Percentiles rank a stretch among this genome's conserved stretches.
phyloP scores from a whole-genome alignment of 306 rosid genomes.

The Lagenaria siceraria region DNA sequence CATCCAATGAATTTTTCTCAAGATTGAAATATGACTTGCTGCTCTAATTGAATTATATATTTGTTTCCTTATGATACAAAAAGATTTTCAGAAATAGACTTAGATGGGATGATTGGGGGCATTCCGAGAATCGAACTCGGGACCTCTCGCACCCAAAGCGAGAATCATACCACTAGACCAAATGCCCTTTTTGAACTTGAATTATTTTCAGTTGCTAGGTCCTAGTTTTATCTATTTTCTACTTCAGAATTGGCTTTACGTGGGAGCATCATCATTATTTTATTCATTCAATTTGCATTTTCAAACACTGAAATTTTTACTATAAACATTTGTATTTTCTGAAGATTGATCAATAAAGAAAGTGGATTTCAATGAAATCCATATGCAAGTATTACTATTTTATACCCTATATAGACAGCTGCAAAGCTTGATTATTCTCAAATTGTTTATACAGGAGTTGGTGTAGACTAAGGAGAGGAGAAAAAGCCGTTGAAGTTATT shows the following conservation, averaged over 20 bases:
- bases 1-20: neutral
- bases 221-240: neutral
- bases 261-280: neutral
- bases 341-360: neutral
- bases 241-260: neutral
- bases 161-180: conserved; percentile 18
- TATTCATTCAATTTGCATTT: neutral
- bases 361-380: neutral
- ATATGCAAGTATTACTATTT: neutral
- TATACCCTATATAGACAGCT: neutral
- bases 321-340: neutral
- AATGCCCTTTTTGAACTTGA: neutral
- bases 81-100: neutral
- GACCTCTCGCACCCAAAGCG: conserved; percentile 18
- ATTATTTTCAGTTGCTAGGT: neutral
- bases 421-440: neutral
- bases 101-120: neutral
- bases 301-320: neutral
- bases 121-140: conserved; percentile 12
- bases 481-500: neutral
- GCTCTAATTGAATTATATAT: neutral
- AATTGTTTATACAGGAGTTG: neutral
- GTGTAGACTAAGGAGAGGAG: neutral
- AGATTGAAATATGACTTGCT: neutral
- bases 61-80: neutral